These are phyloP conservation scores for Ramularia endophylla DNA, from an alignment of 2,329 filamentous ascomycete genomes.

Conservation along the genomic window DNA sequence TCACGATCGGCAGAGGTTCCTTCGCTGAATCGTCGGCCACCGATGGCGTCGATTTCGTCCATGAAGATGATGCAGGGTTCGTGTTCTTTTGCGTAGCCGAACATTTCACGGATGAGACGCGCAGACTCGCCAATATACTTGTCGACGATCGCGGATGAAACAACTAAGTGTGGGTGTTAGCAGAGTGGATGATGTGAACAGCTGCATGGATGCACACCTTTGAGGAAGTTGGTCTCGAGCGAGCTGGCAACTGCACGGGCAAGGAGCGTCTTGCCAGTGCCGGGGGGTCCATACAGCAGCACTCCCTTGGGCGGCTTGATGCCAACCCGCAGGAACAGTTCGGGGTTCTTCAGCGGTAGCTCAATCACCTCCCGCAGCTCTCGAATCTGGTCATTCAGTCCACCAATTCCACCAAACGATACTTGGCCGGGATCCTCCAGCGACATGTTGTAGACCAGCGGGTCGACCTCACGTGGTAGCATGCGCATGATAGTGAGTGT, in stretches of 20 bases:
- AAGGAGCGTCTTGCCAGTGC: conserved; percentile 92
- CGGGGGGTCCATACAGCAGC: conserved; percentile 88
- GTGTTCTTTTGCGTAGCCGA: conserved; percentile 98
- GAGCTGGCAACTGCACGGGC: conserved; percentile 94
- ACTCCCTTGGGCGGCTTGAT: conserved; percentile 99
- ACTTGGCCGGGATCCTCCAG: conserved; percentile 96
- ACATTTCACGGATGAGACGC: conserved; percentile 97
- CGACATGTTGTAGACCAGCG: conserved; percentile 99
- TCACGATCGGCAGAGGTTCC: conserved; percentile 96
- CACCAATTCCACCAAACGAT: conserved; percentile 96
- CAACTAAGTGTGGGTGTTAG: conserved; percentile 57
- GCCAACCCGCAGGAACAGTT: conserved; percentile 91
- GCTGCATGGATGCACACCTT: conserved; percentile 55
- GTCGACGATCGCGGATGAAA: conserved; percentile 97
- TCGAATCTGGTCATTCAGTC: conserved; percentile 95
- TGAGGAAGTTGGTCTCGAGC: conserved; percentile 96
- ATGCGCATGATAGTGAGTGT: conserved; percentile 99
- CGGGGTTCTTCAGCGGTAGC: conserved; percentile 95
- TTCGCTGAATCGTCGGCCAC: conserved; percentile 92
- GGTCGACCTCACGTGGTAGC: conserved; percentile 96
- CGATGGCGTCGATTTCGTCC: conserved; percentile 99
- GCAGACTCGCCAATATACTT: conserved; percentile 99
- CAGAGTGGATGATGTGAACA: background rate
- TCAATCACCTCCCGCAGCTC: conserved; percentile 98
- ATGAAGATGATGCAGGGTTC: conserved; percentile 99